These are phyloP conservation scores for Botrytis cinerea DNA, from an alignment of 2,329 filamentous ascomycete species.

Conservation along the genomic window DNA sequence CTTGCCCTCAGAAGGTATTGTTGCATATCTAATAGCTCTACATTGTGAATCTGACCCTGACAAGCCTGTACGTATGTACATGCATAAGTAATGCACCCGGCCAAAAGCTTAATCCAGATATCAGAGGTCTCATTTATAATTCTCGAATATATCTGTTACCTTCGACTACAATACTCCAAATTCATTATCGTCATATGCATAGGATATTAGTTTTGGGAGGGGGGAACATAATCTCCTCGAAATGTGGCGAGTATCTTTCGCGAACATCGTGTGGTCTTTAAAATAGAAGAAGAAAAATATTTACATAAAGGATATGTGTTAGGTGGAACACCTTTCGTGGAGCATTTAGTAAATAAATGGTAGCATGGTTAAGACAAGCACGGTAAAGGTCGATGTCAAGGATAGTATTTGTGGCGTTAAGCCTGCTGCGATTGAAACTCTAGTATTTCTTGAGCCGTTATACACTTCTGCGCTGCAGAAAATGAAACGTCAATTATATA, in stretches of 20 bases:
- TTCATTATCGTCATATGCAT: rapidly evolving
- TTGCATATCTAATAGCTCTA: background rate
- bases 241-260: background rate
- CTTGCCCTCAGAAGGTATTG: background rate
- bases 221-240: background rate
- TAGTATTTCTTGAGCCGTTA: background rate
- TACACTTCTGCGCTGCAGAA: background rate
- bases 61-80: background rate
- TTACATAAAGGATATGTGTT: too few species aligned
- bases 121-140: background rate
- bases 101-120: background rate
- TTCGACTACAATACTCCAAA: background rate
- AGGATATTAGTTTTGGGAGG: background rate
- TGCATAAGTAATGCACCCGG: background rate
- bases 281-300: background rate
- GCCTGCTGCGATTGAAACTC: background rate
- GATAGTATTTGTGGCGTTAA: background rate
- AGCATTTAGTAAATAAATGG: background rate
- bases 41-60: background rate
- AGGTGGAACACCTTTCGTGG: background rate
- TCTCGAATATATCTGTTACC: rapidly evolving
- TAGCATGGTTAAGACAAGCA: background rate
- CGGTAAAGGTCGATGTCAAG: rapidly evolving
- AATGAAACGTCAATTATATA: background rate
- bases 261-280: background rate